These are phyloP conservation scores for Leishmania arabica DNA, from an alignment of 208 protist genomes.

Conservation along the genomic window DNA sequence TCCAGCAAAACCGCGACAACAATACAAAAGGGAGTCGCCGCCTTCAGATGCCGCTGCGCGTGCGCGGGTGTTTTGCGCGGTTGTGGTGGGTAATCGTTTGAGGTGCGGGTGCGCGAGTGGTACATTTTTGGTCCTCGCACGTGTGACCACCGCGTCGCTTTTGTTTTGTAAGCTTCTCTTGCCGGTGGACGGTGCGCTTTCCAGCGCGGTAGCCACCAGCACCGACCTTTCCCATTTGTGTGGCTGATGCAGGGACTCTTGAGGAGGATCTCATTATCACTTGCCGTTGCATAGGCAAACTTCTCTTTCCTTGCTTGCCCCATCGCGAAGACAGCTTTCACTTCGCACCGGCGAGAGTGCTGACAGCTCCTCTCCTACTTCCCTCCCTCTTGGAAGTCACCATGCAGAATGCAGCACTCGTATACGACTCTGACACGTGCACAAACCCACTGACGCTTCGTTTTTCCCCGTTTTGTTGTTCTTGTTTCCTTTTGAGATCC, in stretches of 20 bases:
- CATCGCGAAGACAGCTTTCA: not conserved
- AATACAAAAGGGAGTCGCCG: not conserved
- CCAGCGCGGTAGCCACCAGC: not conserved
- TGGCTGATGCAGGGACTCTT: not conserved
- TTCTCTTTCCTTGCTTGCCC: not conserved
- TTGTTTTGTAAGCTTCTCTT: not conserved
- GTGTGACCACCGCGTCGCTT: not conserved
- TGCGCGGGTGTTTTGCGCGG: not conserved
- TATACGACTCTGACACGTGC: not conserved
- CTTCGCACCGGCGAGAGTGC: not conserved
- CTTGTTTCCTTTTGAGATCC: not conserved
- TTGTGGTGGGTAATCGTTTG: not conserved
- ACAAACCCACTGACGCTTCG: not conserved
- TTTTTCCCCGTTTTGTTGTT: constrained; percentile 5
- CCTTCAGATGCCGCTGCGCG: not conserved
- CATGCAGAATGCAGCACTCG: not conserved
- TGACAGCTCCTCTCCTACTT: not conserved
- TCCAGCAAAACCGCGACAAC: not conserved
- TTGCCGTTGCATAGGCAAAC: not conserved
- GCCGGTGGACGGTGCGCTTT: not conserved
- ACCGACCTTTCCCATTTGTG: not conserved
- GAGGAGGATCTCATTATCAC: not conserved
- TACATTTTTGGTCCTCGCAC: not conserved
- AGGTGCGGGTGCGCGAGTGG: not conserved
- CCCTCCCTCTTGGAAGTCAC: not conserved